A percentile compares a stretch with the other conserved stretches of the same genome.
Conservation (phyloP, 2,329 filamentous ascomycete genomes). For the Diaporthe sp. region DNA sequence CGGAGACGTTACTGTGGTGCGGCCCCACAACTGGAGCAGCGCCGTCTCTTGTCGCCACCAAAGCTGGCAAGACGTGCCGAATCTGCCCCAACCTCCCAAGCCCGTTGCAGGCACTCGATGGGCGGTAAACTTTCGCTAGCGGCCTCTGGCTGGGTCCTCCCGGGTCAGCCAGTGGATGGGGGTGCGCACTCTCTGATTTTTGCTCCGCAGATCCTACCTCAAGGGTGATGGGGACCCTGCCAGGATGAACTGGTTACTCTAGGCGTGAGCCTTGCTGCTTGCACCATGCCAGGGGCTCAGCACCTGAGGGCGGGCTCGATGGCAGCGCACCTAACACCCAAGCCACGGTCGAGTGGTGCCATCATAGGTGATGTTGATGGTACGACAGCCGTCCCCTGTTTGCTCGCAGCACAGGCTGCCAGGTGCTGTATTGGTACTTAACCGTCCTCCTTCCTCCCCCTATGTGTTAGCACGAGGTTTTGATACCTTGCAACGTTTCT, state of each 20-base stretch:
- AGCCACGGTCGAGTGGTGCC: constrained; percentile 30
- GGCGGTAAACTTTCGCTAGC: constrained; percentile 37
- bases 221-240: not conserved
- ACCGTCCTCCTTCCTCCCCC: constrained; percentile 34
- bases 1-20: constrained; percentile 39
- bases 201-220: constrained; percentile 33
- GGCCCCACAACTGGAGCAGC: constrained; percentile 37
- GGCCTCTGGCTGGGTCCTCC: constrained; percentile 27
- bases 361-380: constrained; percentile 32
- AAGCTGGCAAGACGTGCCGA: constrained; percentile 31
- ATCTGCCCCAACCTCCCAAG: constrained; percentile 4
- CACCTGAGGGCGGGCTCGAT: constrained; percentile 25
- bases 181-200: constrained; percentile 29
- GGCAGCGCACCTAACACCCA: constrained; percentile 16
- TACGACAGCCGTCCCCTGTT: constrained; percentile 26
- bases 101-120: constrained; percentile 24
- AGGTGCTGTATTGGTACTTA: constrained; percentile 39
- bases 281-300: constrained; percentile 4
- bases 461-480: constrained; percentile 1
- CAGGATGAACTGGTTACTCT: not conserved
- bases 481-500: constrained; percentile 14
- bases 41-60: constrained; percentile 38
- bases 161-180: constrained; percentile 36
- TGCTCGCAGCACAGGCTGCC: not conserved
- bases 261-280: constrained; percentile 19